Base-by-base conservation (phyloP, 768 basidiomycete genomes). In the Cyathus striatus region DNA sequence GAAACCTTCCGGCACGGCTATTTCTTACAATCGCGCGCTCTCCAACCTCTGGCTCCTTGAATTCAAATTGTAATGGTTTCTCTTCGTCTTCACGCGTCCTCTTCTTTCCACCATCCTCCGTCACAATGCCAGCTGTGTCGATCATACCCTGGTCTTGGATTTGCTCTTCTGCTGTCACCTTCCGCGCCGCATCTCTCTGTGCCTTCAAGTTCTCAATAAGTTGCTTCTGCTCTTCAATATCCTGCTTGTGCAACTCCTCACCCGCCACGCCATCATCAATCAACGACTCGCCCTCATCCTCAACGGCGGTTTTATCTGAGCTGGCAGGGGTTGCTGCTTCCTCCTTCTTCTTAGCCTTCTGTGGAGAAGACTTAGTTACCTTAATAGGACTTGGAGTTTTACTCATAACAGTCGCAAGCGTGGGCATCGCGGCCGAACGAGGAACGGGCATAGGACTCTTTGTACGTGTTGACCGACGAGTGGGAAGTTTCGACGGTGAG, bases 181-280 rank as follows among this genome's bases (percentile, higher is more conserved):
- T 43, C 47, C 57, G 41, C 33, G 56, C 47, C 34, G 57, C 63
- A 6, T 75, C 76, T 16, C 83, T 70, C 59, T 85, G 72, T 1
- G 76, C 75, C 55, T 86, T 90, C 48, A 94, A 61, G 40, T 75
- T 72, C 30, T 77, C 73, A 39, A 93, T 88, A 56, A 94, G 60
- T 53, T 79, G 80, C 61, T 79, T 79, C 63, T 91, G 87, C 54
- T 90, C 88, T 23, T 68, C 70, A 33, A 94, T 73, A 59, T 91
- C 90, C 52, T 83, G 71, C 27, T 78, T 70, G 5, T 73, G 75
- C 57, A 87, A 72, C 53, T 78, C 71, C 23, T 78, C 71, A 23
- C 75, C 78, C 1, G 79, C 75, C 2, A 84, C 65, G 16, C 54
- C 56, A 21, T 73, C 69, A 32, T 81, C 77, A 18, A 80, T 63